A percentile compares a stretch with the other conserved stretches of the same genome.
phyloP scores from a whole-genome alignment of 208 protist genomes.

The Leishmania mexicana region DNA sequence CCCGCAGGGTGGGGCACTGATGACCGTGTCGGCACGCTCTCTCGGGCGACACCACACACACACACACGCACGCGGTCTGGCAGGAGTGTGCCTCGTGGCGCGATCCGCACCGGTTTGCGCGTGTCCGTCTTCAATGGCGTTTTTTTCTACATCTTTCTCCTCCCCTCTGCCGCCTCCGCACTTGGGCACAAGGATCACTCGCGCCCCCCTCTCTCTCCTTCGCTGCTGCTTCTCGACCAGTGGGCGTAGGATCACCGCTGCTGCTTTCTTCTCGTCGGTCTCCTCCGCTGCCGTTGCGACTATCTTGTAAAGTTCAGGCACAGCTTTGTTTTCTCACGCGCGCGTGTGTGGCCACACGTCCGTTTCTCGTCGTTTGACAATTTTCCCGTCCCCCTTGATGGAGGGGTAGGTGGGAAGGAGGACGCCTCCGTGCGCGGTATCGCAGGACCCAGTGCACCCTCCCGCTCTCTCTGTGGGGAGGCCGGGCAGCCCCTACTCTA shows the following conservation, averaged over 20 bases:
- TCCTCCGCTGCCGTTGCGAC: neutral
- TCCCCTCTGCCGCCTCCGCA: neutral
- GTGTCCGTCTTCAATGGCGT: no score
- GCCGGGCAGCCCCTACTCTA: neutral
- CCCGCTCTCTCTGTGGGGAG: neutral
- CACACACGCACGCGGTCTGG: neutral
- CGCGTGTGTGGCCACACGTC: neutral
- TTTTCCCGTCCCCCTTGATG: neutral
- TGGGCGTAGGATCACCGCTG: neutral
- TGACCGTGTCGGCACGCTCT: neutral
- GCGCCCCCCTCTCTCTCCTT: neutral
- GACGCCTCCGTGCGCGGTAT: neutral
- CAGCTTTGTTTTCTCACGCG: neutral
- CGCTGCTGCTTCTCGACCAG: neutral
- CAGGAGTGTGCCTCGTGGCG: neutral
- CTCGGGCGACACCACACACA: neutral
- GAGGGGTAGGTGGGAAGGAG: neutral
- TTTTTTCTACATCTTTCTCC: neutral
- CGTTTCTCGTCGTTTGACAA: no score
- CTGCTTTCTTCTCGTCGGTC: neutral
- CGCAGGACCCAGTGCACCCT: neutral
- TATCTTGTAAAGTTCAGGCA: neutral
- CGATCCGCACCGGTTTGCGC: neutral
- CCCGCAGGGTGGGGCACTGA: neutral
- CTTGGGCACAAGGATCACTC: neutral